Base-by-base conservation (phyloP, 371 early-diverging fungal species). In the Syncephalastrum monosporum region DNA sequence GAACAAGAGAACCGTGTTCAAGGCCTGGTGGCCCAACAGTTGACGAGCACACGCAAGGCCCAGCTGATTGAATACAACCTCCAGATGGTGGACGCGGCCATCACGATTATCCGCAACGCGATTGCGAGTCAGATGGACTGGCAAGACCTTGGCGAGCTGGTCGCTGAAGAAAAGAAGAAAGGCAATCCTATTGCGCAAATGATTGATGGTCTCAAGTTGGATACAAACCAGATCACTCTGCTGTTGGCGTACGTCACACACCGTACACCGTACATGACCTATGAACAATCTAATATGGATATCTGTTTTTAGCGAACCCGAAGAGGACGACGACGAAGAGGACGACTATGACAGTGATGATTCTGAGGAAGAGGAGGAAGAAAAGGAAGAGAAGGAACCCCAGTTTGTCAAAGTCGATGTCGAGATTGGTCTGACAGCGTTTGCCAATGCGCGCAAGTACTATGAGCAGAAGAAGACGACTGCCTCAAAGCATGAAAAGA, bases 61-160 rank as follows among this genome's bases (percentile, higher is more conserved):
- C 79, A 82, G 46, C 66, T 92, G 21, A 94, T 99, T 57, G 94
- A 95, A 61, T 57, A 68, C 24, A 93, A 94, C 64, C 67, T 92
- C 44, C 86, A 88, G 47, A 69, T 86, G 62, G 93, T 96, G 1
- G 98, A 97, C 58, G 88, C 88, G 44, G 87, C 93, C 1, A 86
- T 98, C 47, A 68, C 83, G 45, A 88, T 95, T 42, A 85, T 97
- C 54, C 85, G 94, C 13, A 86, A 86, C 63, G 91, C 92, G 33
- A 81, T 98, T 5, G 96, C 94, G 10, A 83, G 88, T 27, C 95
- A 94, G 7, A 94, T 97, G 90, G 97, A 95, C 72, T 99, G 99
- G 99, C 81, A 79, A 56, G 97, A 97, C 65, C 71, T 99, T 3
- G 85, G 87, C 47, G 91, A 91, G 59, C 72, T 96, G 21, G 88